phyloP scores from a whole-genome alignment of 2,329 filamentous ascomycete genomes.

The Penicillium sp. region DNA sequence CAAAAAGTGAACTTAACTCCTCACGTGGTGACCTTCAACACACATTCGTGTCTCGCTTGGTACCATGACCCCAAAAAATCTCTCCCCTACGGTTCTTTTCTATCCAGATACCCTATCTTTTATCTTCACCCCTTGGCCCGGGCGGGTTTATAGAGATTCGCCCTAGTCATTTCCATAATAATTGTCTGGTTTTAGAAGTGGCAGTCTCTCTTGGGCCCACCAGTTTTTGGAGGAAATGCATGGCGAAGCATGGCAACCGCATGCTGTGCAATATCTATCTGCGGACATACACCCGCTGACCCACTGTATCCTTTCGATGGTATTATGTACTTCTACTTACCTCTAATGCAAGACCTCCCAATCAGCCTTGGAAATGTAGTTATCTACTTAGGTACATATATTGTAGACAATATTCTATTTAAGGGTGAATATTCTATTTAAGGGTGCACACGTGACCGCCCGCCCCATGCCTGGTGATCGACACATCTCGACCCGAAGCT shows the following conservation, averaged over 20 bases:
- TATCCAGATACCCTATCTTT: constrained; percentile 6
- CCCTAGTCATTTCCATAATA: background rate
- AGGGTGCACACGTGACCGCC: constrained; percentile 2
- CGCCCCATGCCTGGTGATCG: constrained; percentile 3
- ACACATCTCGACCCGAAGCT: constrained; percentile 10
- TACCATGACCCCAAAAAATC: constrained; percentile 1
- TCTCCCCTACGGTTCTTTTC: background rate
- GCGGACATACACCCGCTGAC: background rate
- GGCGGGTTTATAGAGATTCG: background rate
- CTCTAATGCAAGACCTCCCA: constrained; percentile 7
- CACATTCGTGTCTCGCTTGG: background rate
- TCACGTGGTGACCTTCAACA: background rate
- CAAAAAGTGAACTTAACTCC: constrained; percentile 26
- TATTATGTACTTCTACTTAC: constrained; percentile 18
- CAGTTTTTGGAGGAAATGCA: background rate
- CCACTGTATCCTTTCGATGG: background rate
- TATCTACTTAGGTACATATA: background rate
- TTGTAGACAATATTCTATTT: background rate
- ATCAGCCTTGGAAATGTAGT: background rate
- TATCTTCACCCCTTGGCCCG: background rate
- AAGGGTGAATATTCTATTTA: background rate
- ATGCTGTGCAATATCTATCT: background rate
- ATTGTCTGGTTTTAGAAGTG: constrained; percentile 1
- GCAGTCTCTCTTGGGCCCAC: background rate
- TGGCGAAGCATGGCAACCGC: background rate